phyloP scores from a whole-genome alignment of 805 yeast species.

The Candida ulmi region DNA sequence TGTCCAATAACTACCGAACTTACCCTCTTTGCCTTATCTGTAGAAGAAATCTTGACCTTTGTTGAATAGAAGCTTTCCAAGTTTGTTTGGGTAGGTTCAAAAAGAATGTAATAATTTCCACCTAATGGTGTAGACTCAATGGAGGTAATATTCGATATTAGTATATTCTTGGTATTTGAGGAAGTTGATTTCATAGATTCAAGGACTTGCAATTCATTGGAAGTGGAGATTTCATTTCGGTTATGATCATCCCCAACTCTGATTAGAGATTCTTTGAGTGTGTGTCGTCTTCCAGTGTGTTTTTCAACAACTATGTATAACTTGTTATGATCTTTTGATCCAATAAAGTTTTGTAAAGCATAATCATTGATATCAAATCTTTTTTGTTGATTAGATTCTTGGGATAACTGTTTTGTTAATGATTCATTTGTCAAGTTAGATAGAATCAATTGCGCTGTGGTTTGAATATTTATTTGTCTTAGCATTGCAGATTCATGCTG shows the following conservation, averaged over 20 bases:
- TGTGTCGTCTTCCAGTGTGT: background rate
- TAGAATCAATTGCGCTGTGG: background rate
- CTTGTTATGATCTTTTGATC: background rate
- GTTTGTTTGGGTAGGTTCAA: background rate
- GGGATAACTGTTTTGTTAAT: background rate
- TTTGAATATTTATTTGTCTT: background rate
- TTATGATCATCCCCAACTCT: background rate
- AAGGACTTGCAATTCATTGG: background rate
- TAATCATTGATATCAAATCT: background rate
- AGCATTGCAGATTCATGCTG: background rate
- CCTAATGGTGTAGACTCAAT: slow-evolving; percentile 1
- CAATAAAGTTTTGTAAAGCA: background rate
- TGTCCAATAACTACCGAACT: background rate
- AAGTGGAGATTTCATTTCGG: background rate
- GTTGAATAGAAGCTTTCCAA: background rate
- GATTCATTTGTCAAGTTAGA: background rate
- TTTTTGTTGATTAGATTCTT: no score
- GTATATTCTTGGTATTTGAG: background rate
- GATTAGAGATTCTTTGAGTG: background rate
- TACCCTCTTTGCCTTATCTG: background rate
- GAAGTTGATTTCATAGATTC: background rate
- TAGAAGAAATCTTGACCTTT: background rate
- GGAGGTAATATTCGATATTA: background rate
- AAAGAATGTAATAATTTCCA: slow-evolving; percentile 1
- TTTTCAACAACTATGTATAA: background rate